These are phyloP conservation scores for Nitzschia palea DNA, from an alignment of 108 stramenopile genomes.

Conservation along the genomic window DNA sequence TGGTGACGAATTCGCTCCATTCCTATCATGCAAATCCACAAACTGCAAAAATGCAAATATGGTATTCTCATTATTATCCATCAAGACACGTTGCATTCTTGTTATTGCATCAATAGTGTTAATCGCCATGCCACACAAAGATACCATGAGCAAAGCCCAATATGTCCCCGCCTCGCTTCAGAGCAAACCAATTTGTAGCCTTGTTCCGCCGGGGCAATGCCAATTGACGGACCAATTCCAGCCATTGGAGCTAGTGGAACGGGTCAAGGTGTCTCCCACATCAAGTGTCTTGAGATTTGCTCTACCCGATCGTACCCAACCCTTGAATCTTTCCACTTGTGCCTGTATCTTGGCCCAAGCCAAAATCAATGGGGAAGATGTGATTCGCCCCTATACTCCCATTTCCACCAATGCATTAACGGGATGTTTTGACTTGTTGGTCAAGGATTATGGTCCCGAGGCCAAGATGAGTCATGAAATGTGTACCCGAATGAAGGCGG, in stretches of 20 bases:
- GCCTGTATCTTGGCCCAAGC: constrained; percentile 90
- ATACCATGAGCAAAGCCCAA: constrained; percentile 16
- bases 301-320: constrained; percentile 49
- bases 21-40: too few relatives aligned
- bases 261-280: constrained; percentile 49
- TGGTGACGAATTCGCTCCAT: too few relatives aligned
- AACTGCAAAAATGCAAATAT: too few relatives aligned
- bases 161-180: constrained; percentile 8
- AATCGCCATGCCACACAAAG: too few relatives aligned
- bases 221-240: constrained; percentile 65
- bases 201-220: constrained; percentile 71
- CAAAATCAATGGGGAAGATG: constrained; percentile 45
- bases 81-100: too few relatives aligned
- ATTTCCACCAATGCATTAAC: constrained; percentile 83
- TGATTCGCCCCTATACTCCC: constrained; percentile 94
- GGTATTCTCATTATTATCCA: too few relatives aligned
- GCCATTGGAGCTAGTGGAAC: constrained; percentile 54
- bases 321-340: constrained; percentile 81
- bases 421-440: constrained; percentile 90
- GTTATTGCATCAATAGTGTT: too few relatives aligned
- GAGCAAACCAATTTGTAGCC: not conserved
- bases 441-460: constrained; percentile 75
- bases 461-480: constrained; percentile 61
- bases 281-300: constrained; percentile 74
- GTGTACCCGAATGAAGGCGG: constrained; percentile 42